These are phyloP conservation scores for Gossypium thurberi DNA, from an alignment of 345 rosid species.

Conservation along the genomic window DNA sequence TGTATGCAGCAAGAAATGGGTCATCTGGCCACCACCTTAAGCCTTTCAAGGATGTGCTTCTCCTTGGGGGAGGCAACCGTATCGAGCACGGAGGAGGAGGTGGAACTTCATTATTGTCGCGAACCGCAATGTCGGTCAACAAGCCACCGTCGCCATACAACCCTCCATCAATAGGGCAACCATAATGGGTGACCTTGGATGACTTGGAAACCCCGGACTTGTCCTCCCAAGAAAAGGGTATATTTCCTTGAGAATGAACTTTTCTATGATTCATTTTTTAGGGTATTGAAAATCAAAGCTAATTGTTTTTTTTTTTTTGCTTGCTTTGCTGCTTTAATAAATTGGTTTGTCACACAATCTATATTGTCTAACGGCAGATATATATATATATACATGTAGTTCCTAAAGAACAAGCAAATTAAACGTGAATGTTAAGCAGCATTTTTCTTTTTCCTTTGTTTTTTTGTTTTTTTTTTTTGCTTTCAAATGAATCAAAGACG, in stretches of 20 bases:
- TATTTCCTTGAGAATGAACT: constrained; percentile 48
- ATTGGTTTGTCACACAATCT: constrained; percentile 24
- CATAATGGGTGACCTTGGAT: constrained; percentile 31
- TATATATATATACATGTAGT: neutral
- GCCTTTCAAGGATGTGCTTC: constrained; percentile 37
- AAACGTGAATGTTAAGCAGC: neutral
- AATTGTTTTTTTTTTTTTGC: neutral
- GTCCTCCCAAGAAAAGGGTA: constrained; percentile 73
- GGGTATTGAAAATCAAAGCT: neutral
- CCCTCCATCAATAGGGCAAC: constrained; percentile 16
- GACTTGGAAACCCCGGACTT: constrained; percentile 56
- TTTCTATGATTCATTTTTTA: constrained; percentile 29
- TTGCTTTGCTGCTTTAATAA: neutral
- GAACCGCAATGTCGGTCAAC: neutral
- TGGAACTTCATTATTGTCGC: constrained; percentile 20
- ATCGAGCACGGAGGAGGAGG: constrained; percentile 39
- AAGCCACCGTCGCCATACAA: neutral
- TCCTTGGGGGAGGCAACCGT: constrained; percentile 11
- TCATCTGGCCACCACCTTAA: constrained; percentile 39
- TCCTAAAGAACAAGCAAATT: neutral
- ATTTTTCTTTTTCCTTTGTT: too few relatives aligned
- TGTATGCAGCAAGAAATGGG: constrained; percentile 60
- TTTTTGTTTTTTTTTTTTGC: neutral
- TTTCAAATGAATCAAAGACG: constrained; percentile 7
- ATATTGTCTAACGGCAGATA: constrained; percentile 24